phyloP scores from a whole-genome alignment of 495 filamentous ascomycete genomes.

The Penicillium silybi region DNA sequence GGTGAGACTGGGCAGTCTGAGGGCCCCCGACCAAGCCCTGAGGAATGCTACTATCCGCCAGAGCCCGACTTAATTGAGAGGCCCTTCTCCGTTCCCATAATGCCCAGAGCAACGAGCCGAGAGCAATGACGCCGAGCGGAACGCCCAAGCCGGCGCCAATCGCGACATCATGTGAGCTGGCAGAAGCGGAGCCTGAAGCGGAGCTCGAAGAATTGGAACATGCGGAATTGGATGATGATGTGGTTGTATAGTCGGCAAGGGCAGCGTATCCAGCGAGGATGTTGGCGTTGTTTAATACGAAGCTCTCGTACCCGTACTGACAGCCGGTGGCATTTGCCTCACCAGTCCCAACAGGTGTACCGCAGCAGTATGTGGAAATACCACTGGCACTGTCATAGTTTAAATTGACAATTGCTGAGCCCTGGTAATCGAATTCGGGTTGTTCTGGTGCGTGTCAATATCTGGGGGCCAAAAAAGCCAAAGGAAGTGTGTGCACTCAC shows the following conservation, averaged over 20 bases:
- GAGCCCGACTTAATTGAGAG: conserved; percentile 3
- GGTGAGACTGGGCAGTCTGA: not conserved
- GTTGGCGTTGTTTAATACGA: conserved; percentile 15
- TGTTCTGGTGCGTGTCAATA: not conserved
- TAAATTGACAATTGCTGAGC: conserved; percentile 27
- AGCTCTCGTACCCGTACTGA: conserved; percentile 12
- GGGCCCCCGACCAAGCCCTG: not conserved
- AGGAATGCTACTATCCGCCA: not conserved
- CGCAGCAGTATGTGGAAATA: conserved; percentile 29
- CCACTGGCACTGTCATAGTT: conserved; percentile 6
- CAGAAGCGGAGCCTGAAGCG: conserved; percentile 13
- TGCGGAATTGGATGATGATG: conserved; percentile 5
- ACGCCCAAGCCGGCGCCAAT: conserved; percentile 28
- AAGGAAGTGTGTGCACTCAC: conserved; percentile 3
- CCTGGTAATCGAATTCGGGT: not conserved
- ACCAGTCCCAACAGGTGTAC: conserved; percentile 16
- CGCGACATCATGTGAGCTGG: conserved; percentile 15
- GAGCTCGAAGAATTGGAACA: not conserved
- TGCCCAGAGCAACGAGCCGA: conserved; percentile 27
- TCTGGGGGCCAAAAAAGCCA: not conserved
- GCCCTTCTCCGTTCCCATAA: conserved; percentile 22
- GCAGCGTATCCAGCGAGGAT: conserved; percentile 18
- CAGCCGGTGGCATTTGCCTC: conserved; percentile 11
- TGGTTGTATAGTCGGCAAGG: conserved; percentile 17
- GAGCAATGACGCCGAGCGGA: conserved; percentile 27